Percentiles rank a stretch among this genome's conserved stretches.
Conservation (phyloP, 2,329 filamentous ascomycete species). For the Alternaria incomplexa region DNA sequence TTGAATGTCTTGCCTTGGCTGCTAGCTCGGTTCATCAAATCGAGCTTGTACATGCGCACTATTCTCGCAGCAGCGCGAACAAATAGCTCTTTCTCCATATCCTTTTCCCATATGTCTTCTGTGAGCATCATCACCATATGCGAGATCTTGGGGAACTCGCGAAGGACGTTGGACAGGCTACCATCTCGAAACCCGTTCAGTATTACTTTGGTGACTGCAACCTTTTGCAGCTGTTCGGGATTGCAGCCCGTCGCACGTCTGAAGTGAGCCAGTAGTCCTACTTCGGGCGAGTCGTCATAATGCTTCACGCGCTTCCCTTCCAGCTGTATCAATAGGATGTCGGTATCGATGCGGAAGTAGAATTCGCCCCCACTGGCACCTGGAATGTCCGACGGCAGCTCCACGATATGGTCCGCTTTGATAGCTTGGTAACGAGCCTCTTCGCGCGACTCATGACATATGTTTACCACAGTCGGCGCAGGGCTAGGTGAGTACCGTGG, state of each 20-base stretch:
- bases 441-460: constrained; percentile 27
- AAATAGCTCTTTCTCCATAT: constrained; percentile 15
- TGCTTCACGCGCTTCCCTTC: constrained; percentile 17
- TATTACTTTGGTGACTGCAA: constrained; percentile 25
- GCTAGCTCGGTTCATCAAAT: constrained; percentile 1
- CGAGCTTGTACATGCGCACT: constrained; percentile 23
- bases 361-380: constrained; percentile 4
- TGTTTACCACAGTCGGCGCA: constrained; percentile 18
- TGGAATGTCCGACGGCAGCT: constrained; percentile 3
- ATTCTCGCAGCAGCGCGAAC: constrained; percentile 26
- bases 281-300: constrained; percentile 27
- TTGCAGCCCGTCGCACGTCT: constrained; percentile 13
- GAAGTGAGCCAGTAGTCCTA: constrained; percentile 28
- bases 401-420: constrained; percentile 18
- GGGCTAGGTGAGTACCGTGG: constrained; percentile 28
- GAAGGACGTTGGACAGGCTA: constrained; percentile 25
- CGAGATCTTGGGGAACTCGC: constrained; percentile 23
- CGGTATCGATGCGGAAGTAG: constrained; percentile 28
- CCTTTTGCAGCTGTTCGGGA: constrained; percentile 7
- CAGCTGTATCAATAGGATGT: constrained; percentile 24
- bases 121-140: constrained; percentile 25
- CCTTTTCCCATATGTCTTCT: constrained; percentile 6
- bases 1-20: not conserved
- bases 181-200: constrained; percentile 20
- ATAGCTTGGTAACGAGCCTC: constrained; percentile 26